phyloP scores from a whole-genome alignment of 1,284 basidiomycete species.

The Singerocomus inundabilis region DNA sequence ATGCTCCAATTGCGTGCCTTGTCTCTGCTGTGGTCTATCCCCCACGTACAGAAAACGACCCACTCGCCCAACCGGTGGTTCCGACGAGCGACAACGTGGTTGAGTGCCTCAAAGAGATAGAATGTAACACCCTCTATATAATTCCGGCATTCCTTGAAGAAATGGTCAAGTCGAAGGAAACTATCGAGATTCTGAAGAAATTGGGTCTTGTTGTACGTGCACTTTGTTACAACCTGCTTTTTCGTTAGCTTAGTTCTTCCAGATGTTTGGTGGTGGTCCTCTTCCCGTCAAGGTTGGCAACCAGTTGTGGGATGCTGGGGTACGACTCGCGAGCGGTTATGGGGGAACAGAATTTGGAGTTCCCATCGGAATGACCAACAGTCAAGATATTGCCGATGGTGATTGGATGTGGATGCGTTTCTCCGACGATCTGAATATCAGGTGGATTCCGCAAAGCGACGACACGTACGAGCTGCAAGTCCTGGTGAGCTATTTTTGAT shows the following conservation, averaged over 20 bases:
- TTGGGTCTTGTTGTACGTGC: conserved; percentile 15
- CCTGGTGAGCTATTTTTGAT: background rate
- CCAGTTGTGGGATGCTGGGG: conserved; percentile 16
- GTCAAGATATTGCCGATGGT: conserved; percentile 10
- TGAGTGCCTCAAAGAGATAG: conserved; percentile 1
- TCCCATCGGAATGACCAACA: background rate
- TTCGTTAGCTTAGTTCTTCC: background rate
- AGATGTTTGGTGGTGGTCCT: conserved; percentile 18
- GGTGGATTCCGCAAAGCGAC: conserved; percentile 13
- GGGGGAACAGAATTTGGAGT: conserved; percentile 26
- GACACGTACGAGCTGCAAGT: conserved; percentile 6
- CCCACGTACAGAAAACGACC: conserved; percentile 4
- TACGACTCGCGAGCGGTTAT: conserved; percentile 12
- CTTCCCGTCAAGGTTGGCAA: conserved; percentile 19
- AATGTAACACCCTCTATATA: conserved; percentile 6
- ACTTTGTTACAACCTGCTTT: background rate
- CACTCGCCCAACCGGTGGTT: conserved; percentile 4
- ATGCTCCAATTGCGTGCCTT: conserved; percentile 4
- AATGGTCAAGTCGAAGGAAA: conserved; percentile 1
- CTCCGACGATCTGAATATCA: conserved; percentile 7
- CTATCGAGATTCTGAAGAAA: conserved; percentile 8
- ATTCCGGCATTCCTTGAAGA: conserved; percentile 20
- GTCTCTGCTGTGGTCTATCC: conserved; percentile 3
- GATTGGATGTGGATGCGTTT: conserved; percentile 33
- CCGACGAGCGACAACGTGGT: conserved; percentile 20